A percentile compares a stretch with the other conserved stretches of the same genome.
Evolutionary conservation across 768 basidiomycete species (phyloP).

Genomic region (Suillus variegatus): DNA sequence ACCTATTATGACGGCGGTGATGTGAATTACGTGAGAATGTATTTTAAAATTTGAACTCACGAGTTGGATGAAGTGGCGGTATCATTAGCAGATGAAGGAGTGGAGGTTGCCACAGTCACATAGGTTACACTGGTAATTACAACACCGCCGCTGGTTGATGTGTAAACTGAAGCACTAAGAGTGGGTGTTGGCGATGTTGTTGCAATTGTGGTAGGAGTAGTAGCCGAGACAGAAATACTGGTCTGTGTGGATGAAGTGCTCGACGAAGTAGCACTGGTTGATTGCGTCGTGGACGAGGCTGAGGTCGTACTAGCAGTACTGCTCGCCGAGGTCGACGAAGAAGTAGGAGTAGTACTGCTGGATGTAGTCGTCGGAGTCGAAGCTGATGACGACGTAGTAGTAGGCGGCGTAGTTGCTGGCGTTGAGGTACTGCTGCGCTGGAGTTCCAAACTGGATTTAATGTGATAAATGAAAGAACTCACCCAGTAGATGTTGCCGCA

Average conservation of each 20-base stretch:
- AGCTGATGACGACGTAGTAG: background rate
- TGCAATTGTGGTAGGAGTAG: background rate
- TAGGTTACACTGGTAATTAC: background rate
- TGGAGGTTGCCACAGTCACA: background rate
- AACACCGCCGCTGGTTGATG: slow-evolving; percentile 4
- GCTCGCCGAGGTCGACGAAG: background rate
- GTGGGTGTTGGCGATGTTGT: slow-evolving; percentile 3
- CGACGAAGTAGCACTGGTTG: background rate
- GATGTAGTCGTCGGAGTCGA: background rate
- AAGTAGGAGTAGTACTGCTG: background rate
- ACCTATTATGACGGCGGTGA: slow-evolving; percentile 38
- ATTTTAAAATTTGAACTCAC: slow-evolving; percentile 18
- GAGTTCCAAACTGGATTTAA: background rate
- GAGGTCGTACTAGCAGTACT: slow-evolving; percentile 6
- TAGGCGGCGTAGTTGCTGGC: background rate
- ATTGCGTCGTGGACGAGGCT: background rate
- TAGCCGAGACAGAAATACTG: background rate
- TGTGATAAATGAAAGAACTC: slow-evolving; percentile 1
- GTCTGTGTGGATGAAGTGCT: background rate
- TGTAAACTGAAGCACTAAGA: background rate
- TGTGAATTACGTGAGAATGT: slow-evolving; percentile 9
- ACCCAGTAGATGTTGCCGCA: background rate
- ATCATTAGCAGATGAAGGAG: background rate
- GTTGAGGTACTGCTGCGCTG: background rate
- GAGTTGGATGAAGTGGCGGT: slow-evolving; percentile 19